Evolutionary conservation across 163 green algal genomes (phyloP).

Genomic region (Chloromonas sp.): DNA sequence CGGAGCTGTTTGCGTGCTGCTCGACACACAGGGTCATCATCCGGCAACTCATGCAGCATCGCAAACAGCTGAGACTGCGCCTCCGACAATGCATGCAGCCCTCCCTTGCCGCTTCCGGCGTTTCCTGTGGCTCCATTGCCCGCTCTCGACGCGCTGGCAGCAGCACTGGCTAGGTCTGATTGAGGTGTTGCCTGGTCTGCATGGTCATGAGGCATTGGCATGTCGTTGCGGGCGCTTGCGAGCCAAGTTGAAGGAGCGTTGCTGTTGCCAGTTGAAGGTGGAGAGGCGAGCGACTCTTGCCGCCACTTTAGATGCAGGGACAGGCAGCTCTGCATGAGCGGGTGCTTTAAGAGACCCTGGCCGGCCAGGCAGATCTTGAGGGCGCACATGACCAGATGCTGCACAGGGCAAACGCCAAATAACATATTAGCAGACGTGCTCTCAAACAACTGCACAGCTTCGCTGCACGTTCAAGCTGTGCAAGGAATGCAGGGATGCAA

Average conservation of each 20-base stretch:
- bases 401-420: background rate
- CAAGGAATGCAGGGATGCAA: too few relatives aligned
- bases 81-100: background rate
- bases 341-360: conserved; percentile 4
- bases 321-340: conserved; percentile 6
- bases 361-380: conserved; percentile 18
- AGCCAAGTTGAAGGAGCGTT: too few relatives aligned
- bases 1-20: conserved; percentile 19
- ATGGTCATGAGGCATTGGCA: too few relatives aligned
- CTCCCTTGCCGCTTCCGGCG: too few relatives aligned
- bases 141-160: too few relatives aligned
- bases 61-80: conserved; percentile 8
- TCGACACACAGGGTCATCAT: background rate
- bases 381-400: conserved; percentile 7
- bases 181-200: too few relatives aligned
- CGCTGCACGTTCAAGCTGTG: too few relatives aligned
- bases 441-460: too few relatives aligned
- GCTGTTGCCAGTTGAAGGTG: too few relatives aligned
- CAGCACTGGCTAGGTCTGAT: too few relatives aligned
- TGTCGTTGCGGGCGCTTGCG: too few relatives aligned
- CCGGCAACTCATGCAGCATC: conserved; percentile 8
- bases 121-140: too few relatives aligned
- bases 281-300: background rate
- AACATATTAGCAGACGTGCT: background rate
- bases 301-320: background rate